Conservation (phyloP, 2,329 filamentous ascomycete species). For the Pseudopyricularia javanii region DNA sequence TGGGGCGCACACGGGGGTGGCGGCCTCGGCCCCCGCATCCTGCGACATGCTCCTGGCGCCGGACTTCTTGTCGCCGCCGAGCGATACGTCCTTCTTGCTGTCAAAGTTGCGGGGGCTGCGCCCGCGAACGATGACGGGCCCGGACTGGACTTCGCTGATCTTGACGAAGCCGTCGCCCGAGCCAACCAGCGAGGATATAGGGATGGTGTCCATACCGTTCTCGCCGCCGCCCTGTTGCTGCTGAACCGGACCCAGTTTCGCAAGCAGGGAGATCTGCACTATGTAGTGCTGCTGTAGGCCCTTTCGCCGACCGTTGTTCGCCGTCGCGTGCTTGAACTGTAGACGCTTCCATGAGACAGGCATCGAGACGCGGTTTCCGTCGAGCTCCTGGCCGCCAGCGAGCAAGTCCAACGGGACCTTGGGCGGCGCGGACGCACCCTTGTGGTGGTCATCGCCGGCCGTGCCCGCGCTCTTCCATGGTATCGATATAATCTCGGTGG, state of each 20-base stretch:
- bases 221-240: background rate
- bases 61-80: constrained; percentile 41
- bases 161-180: constrained; percentile 49
- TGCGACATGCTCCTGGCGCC: constrained; percentile 32
- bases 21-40: constrained; percentile 12
- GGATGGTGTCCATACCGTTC: background rate
- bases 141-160: constrained; percentile 78
- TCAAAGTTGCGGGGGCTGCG: constrained; percentile 92
- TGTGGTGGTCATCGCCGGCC: constrained; percentile 17
- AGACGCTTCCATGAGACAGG: constrained; percentile 87
- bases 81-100: constrained; percentile 71
- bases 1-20: constrained; percentile 5
- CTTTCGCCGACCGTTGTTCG: constrained; percentile 89
- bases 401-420: constrained; percentile 40
- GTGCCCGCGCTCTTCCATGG: constrained; percentile 70
- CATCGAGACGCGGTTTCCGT: constrained; percentile 66
- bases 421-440: constrained; percentile 37
- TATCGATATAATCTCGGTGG: constrained; percentile 90
- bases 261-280: constrained; percentile 68
- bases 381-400: constrained; percentile 52
- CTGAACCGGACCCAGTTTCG: background rate
- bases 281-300: constrained; percentile 93
- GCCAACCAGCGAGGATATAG: background rate
- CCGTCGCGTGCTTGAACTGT: constrained; percentile 92
- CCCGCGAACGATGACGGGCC: constrained; percentile 88